phyloP scores from a whole-genome alignment of 1,139 yeast genomes.

The Debaryomycetaceae sp. region DNA sequence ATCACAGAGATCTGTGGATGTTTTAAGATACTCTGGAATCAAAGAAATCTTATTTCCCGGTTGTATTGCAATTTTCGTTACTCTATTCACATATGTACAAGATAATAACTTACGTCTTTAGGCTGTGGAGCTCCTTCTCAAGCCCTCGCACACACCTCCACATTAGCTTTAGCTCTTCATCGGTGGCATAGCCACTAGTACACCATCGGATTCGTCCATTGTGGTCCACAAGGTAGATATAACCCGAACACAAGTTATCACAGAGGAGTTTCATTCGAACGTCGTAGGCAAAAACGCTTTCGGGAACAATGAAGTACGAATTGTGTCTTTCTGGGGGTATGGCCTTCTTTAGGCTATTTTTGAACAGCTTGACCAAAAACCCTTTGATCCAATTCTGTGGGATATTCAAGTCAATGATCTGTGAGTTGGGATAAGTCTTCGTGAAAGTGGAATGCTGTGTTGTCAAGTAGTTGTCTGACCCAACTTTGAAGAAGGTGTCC shows the following conservation, averaged over 20 bases:
- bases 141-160: conserved; percentile 66
- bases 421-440: conserved; percentile 48
- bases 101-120: background rate
- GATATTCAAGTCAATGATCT: conserved; percentile 69
- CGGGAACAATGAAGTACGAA: conserved; percentile 61
- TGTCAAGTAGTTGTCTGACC: conserved; percentile 33
- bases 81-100: conserved; percentile 3
- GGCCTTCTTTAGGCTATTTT: conserved; percentile 38
- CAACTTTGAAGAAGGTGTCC: conserved; percentile 52
- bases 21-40: background rate
- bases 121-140: conserved; percentile 24
- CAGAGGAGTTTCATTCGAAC: conserved; percentile 60
- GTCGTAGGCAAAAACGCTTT: conserved; percentile 55
- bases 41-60: background rate
- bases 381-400: conserved; percentile 73
- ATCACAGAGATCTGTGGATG: background rate
- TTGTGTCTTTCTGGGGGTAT: conserved; percentile 51
- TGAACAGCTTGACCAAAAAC: conserved; percentile 53
- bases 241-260: conserved; percentile 80
- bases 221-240: conserved; percentile 71
- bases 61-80: background rate
- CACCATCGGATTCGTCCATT: conserved; percentile 86
- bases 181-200: conserved; percentile 75
- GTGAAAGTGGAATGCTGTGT: conserved; percentile 27
- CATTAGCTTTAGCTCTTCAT: conserved; percentile 56